Percentiles rank a stretch among this genome's conserved stretches.
phyloP scores from a whole-genome alignment of 2,329 filamentous ascomycete genomes.

The Aspergillus unguis region DNA sequence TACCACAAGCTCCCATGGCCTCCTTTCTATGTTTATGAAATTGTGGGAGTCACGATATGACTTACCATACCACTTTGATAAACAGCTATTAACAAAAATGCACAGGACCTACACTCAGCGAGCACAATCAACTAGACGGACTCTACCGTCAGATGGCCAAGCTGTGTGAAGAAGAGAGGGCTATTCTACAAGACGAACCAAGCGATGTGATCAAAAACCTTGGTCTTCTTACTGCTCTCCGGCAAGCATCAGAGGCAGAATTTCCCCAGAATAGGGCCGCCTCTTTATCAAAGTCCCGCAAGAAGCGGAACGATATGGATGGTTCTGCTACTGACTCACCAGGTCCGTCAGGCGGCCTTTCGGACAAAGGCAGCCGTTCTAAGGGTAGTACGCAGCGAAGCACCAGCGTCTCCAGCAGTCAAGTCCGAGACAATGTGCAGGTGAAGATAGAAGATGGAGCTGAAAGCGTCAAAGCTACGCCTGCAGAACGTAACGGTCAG shows the following conservation, averaged over 20 bases:
- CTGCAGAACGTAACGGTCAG: conserved; percentile 44
- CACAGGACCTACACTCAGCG: conserved; percentile 36
- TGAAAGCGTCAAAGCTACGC: conserved; percentile 42
- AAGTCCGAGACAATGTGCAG: conserved; percentile 34
- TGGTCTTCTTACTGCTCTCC: conserved; percentile 48
- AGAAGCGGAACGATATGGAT: conserved; percentile 46
- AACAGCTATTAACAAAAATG: conserved; percentile 12
- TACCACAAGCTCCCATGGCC: background rate
- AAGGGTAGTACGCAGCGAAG: conserved; percentile 42
- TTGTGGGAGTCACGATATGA: too few species aligned
- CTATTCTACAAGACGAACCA: conserved; percentile 48
- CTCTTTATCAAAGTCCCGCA: conserved; percentile 44
- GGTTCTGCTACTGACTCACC: conserved; percentile 45
- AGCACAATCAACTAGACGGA: conserved; percentile 45
- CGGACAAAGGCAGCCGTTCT: conserved; percentile 44
- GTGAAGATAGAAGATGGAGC: conserved; percentile 44
- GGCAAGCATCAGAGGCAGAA: conserved; percentile 47
- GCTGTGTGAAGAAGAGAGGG: conserved; percentile 48
- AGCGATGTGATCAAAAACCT: conserved; percentile 51
- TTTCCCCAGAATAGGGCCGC: conserved; percentile 37
- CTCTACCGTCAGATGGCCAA: conserved; percentile 47
- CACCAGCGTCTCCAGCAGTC: conserved; percentile 42
- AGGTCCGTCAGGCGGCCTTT: conserved; percentile 37
- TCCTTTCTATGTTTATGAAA: too few species aligned
- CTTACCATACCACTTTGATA: background rate